Evolutionary conservation across 306 rosid species (phyloP), one percentile per base, ranked within the genome.

Genomic region (Fragaria nilgerrensis): DNA sequence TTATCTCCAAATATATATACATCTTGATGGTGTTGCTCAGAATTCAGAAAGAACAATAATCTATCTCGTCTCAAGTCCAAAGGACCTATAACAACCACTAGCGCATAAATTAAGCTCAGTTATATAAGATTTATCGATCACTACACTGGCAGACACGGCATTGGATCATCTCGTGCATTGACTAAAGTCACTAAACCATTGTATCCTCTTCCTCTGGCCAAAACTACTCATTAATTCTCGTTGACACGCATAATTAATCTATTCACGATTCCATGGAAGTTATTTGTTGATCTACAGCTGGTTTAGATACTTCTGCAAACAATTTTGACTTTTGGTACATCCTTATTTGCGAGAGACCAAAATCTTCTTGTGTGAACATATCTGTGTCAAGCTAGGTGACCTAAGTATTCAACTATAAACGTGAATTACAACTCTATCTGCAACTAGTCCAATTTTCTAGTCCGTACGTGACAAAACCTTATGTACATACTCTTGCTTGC

Each of bases 61-160:
- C 23, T 34, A 11, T 27, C 37, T 0, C 6, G 39, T 3, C 32
- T 36, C 39, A 36, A 20, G 16, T 13, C 36, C 9, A 22, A 2
- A 41, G 5, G 15, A 36, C 52, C 11, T 41, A 41, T 5, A 63
- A 34, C 69, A 56, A 73, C 39, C 2, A 16, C 77, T 3, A 37
- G 39, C 56, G 14, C 67, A 3, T 7, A 23, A 37, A 36, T 36
- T 36, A 36, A 39, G 67, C 5, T 8, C 4, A 13, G 9, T 1
- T 15, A 5, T 15, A 39, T 9, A 56, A 73, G 41, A 23, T 41
- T 22, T 23, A 11, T 16, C 13, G 23, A 13, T 27, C 8, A 41
- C 1, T 7, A 15, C 16, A 37, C 45, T 15, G 5, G 77, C 68
- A 23, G 77, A 72, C 76, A 36, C 66, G 66, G 72, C 72, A 20